Evolutionary conservation across 768 basidiomycete species (phyloP).

Genomic region (Mycena polygramma): DNA sequence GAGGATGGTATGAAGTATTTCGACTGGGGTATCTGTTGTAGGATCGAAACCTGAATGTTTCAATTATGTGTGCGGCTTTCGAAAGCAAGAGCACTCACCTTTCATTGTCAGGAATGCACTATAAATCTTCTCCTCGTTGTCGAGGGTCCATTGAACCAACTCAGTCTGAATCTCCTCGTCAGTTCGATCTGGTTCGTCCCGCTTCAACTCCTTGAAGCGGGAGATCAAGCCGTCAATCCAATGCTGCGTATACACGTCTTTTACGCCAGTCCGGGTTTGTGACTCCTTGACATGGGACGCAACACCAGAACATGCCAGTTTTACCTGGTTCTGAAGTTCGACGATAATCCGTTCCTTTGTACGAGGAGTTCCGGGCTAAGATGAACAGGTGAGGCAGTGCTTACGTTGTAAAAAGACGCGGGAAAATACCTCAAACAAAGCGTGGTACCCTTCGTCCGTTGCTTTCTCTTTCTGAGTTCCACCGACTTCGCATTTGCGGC

Average conservation of each 20-base stretch:
- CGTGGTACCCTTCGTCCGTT: conserved; percentile 50
- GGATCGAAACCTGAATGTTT: no score
- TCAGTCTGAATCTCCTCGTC: conserved; percentile 41
- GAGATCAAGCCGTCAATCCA: conserved; percentile 53
- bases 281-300: conserved; percentile 40
- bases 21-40: no score
- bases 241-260: conserved; percentile 53
- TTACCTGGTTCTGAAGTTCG: conserved; percentile 48
- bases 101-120: conserved; percentile 48
- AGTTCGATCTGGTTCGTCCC: conserved; percentile 34
- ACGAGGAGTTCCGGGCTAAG: conserved; percentile 20
- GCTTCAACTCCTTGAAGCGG: conserved; percentile 38
- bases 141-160: conserved; percentile 45
- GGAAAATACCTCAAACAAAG: conserved; percentile 46
- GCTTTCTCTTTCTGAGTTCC: conserved; percentile 50
- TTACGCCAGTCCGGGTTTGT: conserved; percentile 52
- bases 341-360: conserved; percentile 39
- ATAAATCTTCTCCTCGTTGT: conserved; percentile 41
- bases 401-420: no score
- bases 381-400: conserved; percentile 4
- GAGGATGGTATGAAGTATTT: no score
- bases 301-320: conserved; percentile 49
- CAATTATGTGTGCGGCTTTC: no score
- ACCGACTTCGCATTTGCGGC: conserved; percentile 55
- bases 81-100: no score